Percentiles rank a stretch among this genome's conserved stretches.
phyloP scores from a whole-genome alignment of 2,329 filamentous ascomycete species.

The Cyphellophora europaea region DNA sequence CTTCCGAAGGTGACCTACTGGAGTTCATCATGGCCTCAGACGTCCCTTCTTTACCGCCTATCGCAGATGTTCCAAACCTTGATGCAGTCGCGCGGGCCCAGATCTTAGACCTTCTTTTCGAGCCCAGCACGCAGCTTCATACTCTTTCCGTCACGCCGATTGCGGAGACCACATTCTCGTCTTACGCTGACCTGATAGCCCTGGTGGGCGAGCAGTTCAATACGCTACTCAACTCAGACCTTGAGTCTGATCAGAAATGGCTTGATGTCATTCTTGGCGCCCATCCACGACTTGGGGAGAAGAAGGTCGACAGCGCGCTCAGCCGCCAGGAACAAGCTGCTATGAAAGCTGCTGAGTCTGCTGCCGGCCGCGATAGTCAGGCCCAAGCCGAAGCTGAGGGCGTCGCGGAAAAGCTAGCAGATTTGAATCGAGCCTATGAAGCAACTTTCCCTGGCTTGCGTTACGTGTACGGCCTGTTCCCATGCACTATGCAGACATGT shows the following conservation, averaged over 20 bases:
- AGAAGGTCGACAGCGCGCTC: constrained; percentile 71
- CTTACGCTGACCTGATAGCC: constrained; percentile 62
- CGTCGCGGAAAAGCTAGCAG: constrained; percentile 47
- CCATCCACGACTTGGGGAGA: constrained; percentile 75
- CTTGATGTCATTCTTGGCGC: constrained; percentile 67
- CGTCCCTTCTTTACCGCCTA: not conserved
- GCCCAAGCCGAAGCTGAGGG: constrained; percentile 33
- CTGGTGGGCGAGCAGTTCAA: constrained; percentile 56
- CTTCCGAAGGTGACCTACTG: no score
- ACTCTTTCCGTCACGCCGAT: constrained; percentile 60
- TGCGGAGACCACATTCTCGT: constrained; percentile 48
- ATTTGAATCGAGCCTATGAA: constrained; percentile 72
- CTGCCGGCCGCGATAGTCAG: constrained; percentile 28
- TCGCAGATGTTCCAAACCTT: not conserved
- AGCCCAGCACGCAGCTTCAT: constrained; percentile 69
- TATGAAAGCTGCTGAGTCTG: constrained; percentile 45
- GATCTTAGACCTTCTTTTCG: constrained; percentile 27
- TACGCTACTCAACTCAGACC: constrained; percentile 45
- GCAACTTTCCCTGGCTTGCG: constrained; percentile 67
- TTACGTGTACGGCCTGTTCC: constrained; percentile 52
- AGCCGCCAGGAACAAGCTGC: constrained; percentile 75
- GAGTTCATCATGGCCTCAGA: no score
- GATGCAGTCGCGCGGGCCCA: constrained; percentile 4
- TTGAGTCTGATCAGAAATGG: constrained; percentile 41
- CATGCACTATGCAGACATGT: not conserved